phyloP scores from a whole-genome alignment of 2,329 filamentous ascomycete genomes.

The Hymenoscyphus salicellus region DNA sequence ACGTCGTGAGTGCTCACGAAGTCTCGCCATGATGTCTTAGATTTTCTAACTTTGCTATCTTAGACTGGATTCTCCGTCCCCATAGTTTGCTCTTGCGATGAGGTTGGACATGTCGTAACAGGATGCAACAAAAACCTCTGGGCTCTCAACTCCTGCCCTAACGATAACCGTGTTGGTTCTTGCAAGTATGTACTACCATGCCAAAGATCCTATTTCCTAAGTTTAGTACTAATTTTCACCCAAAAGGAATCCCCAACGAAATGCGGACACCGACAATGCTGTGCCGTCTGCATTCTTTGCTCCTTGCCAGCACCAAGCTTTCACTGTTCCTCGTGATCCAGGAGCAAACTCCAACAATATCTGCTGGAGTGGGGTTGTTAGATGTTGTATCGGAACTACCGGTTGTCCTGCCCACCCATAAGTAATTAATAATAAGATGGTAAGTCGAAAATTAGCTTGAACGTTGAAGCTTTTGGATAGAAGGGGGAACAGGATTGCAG shows the following conservation, averaged over 20 bases:
- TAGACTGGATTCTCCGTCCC: constrained; percentile 7
- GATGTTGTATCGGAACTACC: constrained; percentile 10
- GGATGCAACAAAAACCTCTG: constrained; percentile 10
- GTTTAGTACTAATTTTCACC: background rate
- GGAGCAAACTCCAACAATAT: background rate
- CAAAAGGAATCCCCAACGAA: background rate
- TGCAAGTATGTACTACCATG: background rate
- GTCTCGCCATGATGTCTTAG: background rate
- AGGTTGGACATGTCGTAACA: background rate
- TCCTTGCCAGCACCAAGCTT: constrained; percentile 3
- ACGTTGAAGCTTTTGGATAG: background rate
- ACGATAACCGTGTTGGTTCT: background rate
- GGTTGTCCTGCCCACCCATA: background rate
- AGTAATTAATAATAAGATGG: background rate
- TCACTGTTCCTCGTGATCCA: constrained; percentile 6
- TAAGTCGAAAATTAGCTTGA: background rate
- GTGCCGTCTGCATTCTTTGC: constrained; percentile 6
- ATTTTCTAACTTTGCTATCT: background rate
- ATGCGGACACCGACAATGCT: background rate
- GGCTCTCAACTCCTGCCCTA: background rate
- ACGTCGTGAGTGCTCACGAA: background rate
- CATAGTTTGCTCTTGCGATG: constrained; percentile 7
- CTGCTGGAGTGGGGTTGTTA: constrained; percentile 1
- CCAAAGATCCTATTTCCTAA: background rate
- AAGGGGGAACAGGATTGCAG: background rate